Base-by-base conservation (phyloP, 2,329 filamentous ascomycete genomes). In the Fusarium guadeloupense region DNA sequence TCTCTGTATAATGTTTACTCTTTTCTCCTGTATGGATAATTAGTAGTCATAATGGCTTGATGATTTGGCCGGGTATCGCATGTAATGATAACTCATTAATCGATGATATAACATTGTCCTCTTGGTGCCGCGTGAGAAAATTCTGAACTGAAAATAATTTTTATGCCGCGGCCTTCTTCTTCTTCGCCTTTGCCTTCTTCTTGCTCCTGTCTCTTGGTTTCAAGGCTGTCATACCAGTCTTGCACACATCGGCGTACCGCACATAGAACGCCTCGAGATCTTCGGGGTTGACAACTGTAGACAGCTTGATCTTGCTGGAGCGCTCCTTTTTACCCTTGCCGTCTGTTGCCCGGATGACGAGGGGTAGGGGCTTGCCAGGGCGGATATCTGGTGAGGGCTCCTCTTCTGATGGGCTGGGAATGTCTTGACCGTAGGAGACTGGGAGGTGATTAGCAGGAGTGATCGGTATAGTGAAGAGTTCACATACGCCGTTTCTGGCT, bases 161-260 rank as follows among this genome's bases (percentile, higher is more conserved):
- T 62, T 48, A 70, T 46, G 57, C 51, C 8, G 65, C 21, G 30
- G 66, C 53, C 76, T 85, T 88, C 80, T 88, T 90, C 78, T 83
- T 86, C 79, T 89, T 91, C 62, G 90, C 92, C 74, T 90, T 90
- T 68, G 90, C 88, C 74, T 90, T 91, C 80, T 89, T 88, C 83
- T 92, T 94, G 76, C 90, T 96, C 72, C 93, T 85, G 78, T 98
- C 94, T 67, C 95, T 85, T 73, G 96, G 97, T 85, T 97, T 98
- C 77, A 99, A 74, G 8, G 89, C 88, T 42, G 85, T 83, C 93
- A 98, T 97, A 6, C 93, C 92, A 0, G 83, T 80, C 80, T 96
- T 97, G 78, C 93, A 97, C 4, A 93, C 83, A 67, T 98, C 95
- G 19, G 93, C 93, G 78, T 98, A 99, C 45, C 86, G 83, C 25